Evolutionary conservation across 2,329 filamentous ascomycete species (phyloP), one percentile per base, ranked within the genome.

Genomic region (Diaporthe helianthi): DNA sequence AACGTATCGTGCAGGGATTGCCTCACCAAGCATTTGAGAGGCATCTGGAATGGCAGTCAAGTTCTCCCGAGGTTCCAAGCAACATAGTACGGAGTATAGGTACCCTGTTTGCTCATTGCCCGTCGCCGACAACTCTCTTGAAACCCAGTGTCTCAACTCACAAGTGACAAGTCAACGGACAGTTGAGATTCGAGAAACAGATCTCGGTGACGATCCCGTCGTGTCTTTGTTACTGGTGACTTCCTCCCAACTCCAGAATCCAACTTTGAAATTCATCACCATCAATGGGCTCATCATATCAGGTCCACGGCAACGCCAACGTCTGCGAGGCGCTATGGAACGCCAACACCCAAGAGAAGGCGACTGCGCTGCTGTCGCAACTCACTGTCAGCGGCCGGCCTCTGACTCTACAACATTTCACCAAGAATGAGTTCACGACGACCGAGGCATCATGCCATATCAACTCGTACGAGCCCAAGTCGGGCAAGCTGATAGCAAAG

Each of bases 381-480:
- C 66, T 58, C 13, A 24, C n/a, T n/a, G n/a, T n/a, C n/a, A n/a
- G 68, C 1, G 65, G 31, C 6, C 17, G 52, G 8, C 49, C 68
- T 17, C 47, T 74, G 22, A 69, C 61, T 0, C 52, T 75, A 17
- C 68, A 74, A 19, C 75, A 76, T 68, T 75, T 75, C 49, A 44
- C 72, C 49, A 49, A 68, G 13, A 73, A 72, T 41, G 51, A 29
- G 2, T 73, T 73, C 53, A 69, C 53, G 15, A 73, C 67, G 2
- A 29, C 70, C 4, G 61, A 61, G 22, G 8, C 68, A 15, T 38
- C 67, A 47, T 68, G 70, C n/a, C 61, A 71, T 29, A 71, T 79
- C 47, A 73, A 77, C 46, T 74, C 76, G 1, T 74, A 74, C 24
- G 73, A 78, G 54, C 78, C 78, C 12, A 77, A 78, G 67, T 76